Evolutionary conservation across 176 grass and related monocot genomes (phyloP).

Genomic region (Hsuehochloa calcarea): DNA sequence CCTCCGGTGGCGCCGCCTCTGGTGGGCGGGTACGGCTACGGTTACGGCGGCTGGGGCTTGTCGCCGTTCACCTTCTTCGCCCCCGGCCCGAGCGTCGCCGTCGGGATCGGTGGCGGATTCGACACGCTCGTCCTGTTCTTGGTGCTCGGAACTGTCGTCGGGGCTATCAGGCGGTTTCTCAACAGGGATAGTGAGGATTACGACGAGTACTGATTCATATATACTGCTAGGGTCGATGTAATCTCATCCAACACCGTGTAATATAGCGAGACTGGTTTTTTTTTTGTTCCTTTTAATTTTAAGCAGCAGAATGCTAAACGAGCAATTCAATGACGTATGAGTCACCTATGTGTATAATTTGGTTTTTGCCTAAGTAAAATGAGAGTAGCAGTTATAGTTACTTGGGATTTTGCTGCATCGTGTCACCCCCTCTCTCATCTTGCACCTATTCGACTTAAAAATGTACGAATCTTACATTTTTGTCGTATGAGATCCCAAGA

Average conservation of each 20-base stretch:
- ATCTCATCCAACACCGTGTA: background rate
- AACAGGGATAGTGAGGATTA: slow-evolving; percentile 60
- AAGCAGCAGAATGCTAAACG: background rate
- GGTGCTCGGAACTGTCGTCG: slow-evolving; percentile 45
- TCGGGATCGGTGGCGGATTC: slow-evolving; percentile 80
- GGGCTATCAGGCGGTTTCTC: slow-evolving; percentile 64
- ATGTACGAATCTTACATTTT: too few species aligned
- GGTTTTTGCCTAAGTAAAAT: background rate
- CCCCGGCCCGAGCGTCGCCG: slow-evolving; percentile 65
- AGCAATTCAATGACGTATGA: background rate
- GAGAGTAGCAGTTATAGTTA: background rate
- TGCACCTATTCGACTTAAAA: too few species aligned
- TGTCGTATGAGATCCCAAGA: too few species aligned
- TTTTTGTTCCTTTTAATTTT: background rate
- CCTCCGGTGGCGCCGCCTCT: slow-evolving; percentile 80
- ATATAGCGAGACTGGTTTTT: background rate
- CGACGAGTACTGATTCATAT: slow-evolving; percentile 54
- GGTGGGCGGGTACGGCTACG: slow-evolving; percentile 75
- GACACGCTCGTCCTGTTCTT: slow-evolving; percentile 70
- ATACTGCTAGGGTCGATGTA: background rate
- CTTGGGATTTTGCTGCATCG: background rate
- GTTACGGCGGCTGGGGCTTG: slow-evolving; percentile 64
- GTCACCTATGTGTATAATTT: background rate
- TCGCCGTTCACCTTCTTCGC: slow-evolving; percentile 91
- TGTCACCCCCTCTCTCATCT: too few species aligned